Evolutionary conservation across 2,329 filamentous ascomycete species (phyloP), one percentile per base, ranked within the genome.

Genomic region (Arachnomyces sp.): DNA sequence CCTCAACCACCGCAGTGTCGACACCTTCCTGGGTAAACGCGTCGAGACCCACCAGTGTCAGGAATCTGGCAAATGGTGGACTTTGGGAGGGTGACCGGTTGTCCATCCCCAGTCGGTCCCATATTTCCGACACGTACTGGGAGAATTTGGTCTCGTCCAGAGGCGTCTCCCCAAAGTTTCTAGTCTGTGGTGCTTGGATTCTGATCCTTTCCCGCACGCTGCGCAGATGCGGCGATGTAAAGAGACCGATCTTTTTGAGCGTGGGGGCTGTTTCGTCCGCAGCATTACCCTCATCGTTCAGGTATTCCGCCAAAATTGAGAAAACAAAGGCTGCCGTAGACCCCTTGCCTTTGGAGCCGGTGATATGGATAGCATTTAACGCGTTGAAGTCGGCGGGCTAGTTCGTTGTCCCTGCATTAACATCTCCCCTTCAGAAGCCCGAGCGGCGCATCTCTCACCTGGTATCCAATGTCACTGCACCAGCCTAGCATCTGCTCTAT

Each of bases 321-420:
- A 78, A 71, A 43, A 77, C 68, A 48, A 79, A 81, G 36, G 79
- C 78, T 52, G 79, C 82, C 2, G 77, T 81, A 52, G 72, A 78
- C 31, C 81, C 80, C 59, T 84, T 84, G 13, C 81, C 81, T 54
- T 84, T 84, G 30, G 80, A 84, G 9, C 80, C 80, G 13, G 81
- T 77, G 17, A 84, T 74, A 57, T 83, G 79, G 30, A 84, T 54
- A 31, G 81, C 68, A 49, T 80, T 80, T 28, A 83, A 63, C 14
- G 67, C 65, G 49, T 74, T 62, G 28, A 82, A 62, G 46, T 77
- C 73, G 14, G 59, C 50, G 4, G 63, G 58, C 60, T 66, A 34
- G 28, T n/a, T n/a, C n/a, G n/a, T n/a, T n/a, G n/a, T n/a, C n/a
- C n/a, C n/a, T n/a, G n/a, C n/a, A n/a, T n/a, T n/a, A n/a, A n/a